Percentiles rank a stretch among this genome's conserved stretches.
Evolutionary conservation across 768 basidiomycete genomes (phyloP).

Genomic region (Dendrothele bispora): DNA sequence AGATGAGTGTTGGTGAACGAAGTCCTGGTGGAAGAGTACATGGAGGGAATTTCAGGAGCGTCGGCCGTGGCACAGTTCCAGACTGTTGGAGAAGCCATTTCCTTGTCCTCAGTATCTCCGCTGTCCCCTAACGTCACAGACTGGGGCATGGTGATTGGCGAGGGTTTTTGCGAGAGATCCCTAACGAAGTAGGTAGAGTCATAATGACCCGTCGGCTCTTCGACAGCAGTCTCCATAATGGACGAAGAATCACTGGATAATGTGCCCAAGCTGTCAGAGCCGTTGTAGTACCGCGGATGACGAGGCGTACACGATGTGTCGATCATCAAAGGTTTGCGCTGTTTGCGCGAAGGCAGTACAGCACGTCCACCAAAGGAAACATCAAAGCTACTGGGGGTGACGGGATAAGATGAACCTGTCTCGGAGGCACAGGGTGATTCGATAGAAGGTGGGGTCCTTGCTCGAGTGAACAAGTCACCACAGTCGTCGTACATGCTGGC

Average conservation of each 20-base stretch:
- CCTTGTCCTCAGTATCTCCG: constrained; percentile 49
- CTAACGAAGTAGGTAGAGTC: constrained; percentile 57
- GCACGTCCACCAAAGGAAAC: constrained; percentile 38
- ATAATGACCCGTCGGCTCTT: constrained; percentile 51
- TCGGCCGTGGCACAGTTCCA: constrained; percentile 50
- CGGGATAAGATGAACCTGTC: constrained; percentile 46
- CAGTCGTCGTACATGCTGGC: constrained; percentile 33
- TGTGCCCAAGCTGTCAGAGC: constrained; percentile 40
- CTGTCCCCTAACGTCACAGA: constrained; percentile 39
- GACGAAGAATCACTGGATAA: constrained; percentile 55
- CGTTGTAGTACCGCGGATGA: constrained; percentile 47
- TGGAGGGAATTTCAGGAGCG: constrained; percentile 42
- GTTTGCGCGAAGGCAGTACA: constrained; percentile 25
- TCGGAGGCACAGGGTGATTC: constrained; percentile 37
- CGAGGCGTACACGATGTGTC: constrained; percentile 49
- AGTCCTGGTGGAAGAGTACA: constrained; percentile 43
- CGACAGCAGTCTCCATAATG: constrained; percentile 77
- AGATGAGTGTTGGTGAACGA: constrained; percentile 30
- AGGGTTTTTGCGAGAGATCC: constrained; percentile 38
- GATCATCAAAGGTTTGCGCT: constrained; percentile 53
- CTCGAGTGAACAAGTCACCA: constrained; percentile 43
- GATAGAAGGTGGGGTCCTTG: constrained; percentile 46
- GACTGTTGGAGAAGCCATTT: constrained; percentile 50
- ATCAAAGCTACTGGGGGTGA: constrained; percentile 56
- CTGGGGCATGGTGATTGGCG: constrained; percentile 32